Evolutionary conservation across 2,329 filamentous ascomycete species (phyloP), one percentile per base, ranked within the genome.

Genomic region (Pezicula rhizophila): DNA sequence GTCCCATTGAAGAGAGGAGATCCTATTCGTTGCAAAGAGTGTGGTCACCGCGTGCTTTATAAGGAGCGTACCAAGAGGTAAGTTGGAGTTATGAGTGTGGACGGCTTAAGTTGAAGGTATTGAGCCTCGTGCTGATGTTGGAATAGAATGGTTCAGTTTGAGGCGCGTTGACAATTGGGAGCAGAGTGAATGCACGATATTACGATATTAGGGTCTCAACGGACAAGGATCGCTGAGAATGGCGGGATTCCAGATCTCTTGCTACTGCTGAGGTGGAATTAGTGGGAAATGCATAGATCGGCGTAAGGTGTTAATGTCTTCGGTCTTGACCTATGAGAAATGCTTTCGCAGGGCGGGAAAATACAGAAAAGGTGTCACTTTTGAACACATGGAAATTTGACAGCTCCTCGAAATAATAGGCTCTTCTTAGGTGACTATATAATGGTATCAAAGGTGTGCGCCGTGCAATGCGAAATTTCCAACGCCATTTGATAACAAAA

Each of bases 11-110:
- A 86, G 69, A 80, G 84, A 58, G 85, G 82, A 54, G 89, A 93
- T 62, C 83, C 85, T 31, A 92, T 95, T 58, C 79, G 89, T 25
- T 96, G 90, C 77, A 87, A 88, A 68, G 87, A 91, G 71, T 99
- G 93, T 68, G 93, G 93, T 7, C 93, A 96, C 64, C 84, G 93
- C 57, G 90, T 99, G 53, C 72, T 99, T 58, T 97, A 97, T 73
- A 99, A 99, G 80, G 89, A 96, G 80, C 75, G 93, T 65, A 99
- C 93, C 40, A 96, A 95, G 78, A 82, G 93, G 93, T 96, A 68
- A 70, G 85, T 47, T 31, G 6, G 8, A 25, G 10, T 23, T 26
- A 23, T 25, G 1, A 12, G 12, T 31, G 34, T 14, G 8, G 20
- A 18, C 41, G 23, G 39, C 17, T 51, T 37, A 28, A 37, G 14